Evolutionary conservation across 768 basidiomycete species (phyloP), one percentile per base, ranked within the genome.

Genomic region (Hygrophorus russula): DNA sequence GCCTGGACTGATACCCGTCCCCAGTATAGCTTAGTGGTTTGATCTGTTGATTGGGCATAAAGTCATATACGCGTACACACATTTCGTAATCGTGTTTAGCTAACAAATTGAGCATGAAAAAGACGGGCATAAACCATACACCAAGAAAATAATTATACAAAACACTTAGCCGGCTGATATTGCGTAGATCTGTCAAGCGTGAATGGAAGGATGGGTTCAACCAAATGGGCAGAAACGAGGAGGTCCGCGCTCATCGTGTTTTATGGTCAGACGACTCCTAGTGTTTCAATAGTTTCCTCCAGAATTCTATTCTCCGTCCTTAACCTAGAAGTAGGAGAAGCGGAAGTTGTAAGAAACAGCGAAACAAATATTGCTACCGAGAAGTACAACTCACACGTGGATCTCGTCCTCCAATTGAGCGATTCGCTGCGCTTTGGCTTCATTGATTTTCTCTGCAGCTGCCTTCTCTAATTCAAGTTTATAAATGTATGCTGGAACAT

Each of bases 391-490:
- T 31, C 27, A 62, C 64, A 51, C 49, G 36, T 54, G 46, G 28
- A 59, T 51, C 32, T 59, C 56, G 31, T 53, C 45, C 39, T 61
- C 52, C 27, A 67, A 46, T 36, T 54, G 49, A 7, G 42, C 42
- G 28, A 68, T 66, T 44, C 54, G 56, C 33, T 46, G 52, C 27
- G 53, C 53, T 47, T 69, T 71, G 3, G 53, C 55, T 3, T 53
- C 52, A 11, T 60, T 62, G 18, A 62, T 59, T 35, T 62, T 59
- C 35, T 60, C 60, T 37, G 64, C 55, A 15, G 68, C 65, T 7
- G 50, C 49, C 8, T 56, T 47, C 43, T 62, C 63, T 30, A 65
- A 58, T 46, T 74, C 68, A 30, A 73, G 58, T 41, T 58, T 61
- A 28, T 46, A 46, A 33, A 72, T 55, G 39, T 66, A 62, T 7